Conservation (phyloP, 371 early-diverging fungal genomes). For the Caulochytrium protostelioides region DNA sequence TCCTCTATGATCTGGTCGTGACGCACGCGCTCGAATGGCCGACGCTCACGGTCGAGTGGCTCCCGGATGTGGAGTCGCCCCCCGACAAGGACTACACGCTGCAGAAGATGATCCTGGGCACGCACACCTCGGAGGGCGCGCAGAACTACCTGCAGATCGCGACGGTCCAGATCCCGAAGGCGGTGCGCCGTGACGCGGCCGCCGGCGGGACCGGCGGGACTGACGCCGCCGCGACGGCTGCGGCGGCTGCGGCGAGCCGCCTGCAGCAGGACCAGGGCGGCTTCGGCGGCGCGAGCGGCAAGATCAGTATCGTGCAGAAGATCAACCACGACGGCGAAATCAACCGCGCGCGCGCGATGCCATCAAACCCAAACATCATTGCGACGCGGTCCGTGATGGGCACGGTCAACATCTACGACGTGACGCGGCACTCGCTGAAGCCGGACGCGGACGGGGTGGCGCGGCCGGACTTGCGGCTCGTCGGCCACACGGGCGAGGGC, state of each 20-base stretch:
- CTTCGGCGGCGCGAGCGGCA: conserved; percentile 47
- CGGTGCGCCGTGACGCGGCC: conserved; percentile 7
- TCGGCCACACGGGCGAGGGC: conserved; percentile 87
- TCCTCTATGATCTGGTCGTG: conserved; percentile 89
- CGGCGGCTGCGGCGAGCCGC: no score
- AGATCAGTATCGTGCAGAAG: conserved; percentile 62
- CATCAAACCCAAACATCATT: conserved; percentile 72
- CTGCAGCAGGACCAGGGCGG: no score
- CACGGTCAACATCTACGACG: conserved; percentile 86
- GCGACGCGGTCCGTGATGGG: conserved; percentile 80
- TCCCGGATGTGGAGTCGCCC: conserved; percentile 77
- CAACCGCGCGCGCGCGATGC: conserved; percentile 86
- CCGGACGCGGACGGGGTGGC: conserved; percentile 51
- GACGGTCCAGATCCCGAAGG: conserved; percentile 61
- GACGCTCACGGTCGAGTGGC: conserved; percentile 91
- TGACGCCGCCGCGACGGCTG: neutral
- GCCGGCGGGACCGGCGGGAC: neutral
- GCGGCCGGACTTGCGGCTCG: conserved; percentile 63
- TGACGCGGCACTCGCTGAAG: conserved; percentile 69
- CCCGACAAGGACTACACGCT: conserved; percentile 72
- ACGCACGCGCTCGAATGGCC: conserved; percentile 97
- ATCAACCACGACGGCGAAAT: conserved; percentile 89
- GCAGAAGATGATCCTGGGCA: conserved; percentile 74
- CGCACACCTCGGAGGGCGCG: conserved; percentile 88
- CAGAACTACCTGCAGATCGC: conserved; percentile 85